Percentiles rank a stretch among this genome's conserved stretches.
phyloP scores from a whole-genome alignment of 371 early-diverging fungal species.

The Fennellomyces sp. region DNA sequence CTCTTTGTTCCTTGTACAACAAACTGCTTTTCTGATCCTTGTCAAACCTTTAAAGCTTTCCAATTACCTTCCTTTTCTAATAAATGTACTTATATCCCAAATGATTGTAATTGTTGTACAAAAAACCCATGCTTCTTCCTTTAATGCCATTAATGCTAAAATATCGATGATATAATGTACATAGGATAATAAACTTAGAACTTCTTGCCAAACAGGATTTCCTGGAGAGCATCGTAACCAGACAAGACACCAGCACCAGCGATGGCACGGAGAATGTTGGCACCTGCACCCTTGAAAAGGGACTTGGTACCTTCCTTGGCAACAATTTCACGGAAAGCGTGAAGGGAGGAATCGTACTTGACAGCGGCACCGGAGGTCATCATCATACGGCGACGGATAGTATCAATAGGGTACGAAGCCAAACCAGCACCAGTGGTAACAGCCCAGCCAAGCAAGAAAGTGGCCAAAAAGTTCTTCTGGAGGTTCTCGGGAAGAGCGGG shows the following conservation, averaged over 20 bases:
- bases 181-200: too few relatives aligned
- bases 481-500: constrained; percentile 60
- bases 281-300: constrained; percentile 87
- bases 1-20: too few relatives aligned
- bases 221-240: constrained; percentile 73
- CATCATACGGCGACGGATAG: constrained; percentile 90
- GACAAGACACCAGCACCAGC: constrained; percentile 82
- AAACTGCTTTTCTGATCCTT: too few relatives aligned
- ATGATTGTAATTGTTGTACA: too few relatives aligned
- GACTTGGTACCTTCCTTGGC: constrained; percentile 72
- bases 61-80: too few relatives aligned
- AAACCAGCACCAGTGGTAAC: constrained; percentile 76
- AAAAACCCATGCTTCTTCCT: too few relatives aligned
- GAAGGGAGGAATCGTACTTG: constrained; percentile 73
- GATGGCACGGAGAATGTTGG: constrained; percentile 80
- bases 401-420: constrained; percentile 87
- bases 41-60: too few relatives aligned
- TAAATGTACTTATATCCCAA: too few relatives aligned
- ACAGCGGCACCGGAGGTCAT: constrained; percentile 80
- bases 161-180: too few relatives aligned
- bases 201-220: constrained; percentile 59
- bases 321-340: constrained; percentile 73
- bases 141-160: too few relatives aligned
- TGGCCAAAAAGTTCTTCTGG: constrained; percentile 61
- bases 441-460: constrained; percentile 74